These are phyloP conservation scores for Croton setiger DNA, from an alignment of 441 rosid species.

Conservation along the genomic window DNA sequence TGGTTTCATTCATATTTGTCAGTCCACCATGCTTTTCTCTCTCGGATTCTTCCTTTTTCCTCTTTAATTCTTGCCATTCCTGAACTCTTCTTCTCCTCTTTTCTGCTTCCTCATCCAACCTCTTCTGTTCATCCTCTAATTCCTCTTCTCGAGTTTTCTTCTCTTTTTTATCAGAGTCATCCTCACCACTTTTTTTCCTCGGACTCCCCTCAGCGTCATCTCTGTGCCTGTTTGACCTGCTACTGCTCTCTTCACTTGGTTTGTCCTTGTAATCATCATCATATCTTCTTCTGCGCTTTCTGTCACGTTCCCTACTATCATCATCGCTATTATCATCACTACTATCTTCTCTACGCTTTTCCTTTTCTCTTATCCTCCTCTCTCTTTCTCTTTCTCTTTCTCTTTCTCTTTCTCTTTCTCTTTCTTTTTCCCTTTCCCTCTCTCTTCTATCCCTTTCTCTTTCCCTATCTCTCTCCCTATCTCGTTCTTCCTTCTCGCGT, in stretches of 20 bases:
- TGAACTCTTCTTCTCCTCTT: conserved; percentile 95
- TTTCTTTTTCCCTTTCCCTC: conserved; percentile 31
- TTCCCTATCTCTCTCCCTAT: conserved; percentile 35
- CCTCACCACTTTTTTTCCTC: conserved; percentile 40
- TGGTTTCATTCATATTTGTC: conserved; percentile 38
- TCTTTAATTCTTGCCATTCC: conserved; percentile 92
- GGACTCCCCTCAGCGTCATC: conserved; percentile 52
- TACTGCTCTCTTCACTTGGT: conserved; percentile 45
- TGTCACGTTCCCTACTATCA: conserved; percentile 35
- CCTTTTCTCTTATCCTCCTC: conserved; percentile 28
- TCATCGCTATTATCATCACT: conserved; percentile 37
- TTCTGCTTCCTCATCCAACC: conserved; percentile 83
- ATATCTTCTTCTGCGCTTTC: conserved; percentile 45
- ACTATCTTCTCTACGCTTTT: conserved; percentile 39
- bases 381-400: conserved; percentile 18
- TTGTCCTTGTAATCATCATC: conserved; percentile 48
- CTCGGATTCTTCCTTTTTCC: conserved; percentile 80
- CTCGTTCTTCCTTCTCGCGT: conserved; percentile 44
- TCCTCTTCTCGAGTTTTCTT: conserved; percentile 64
- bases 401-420: conserved; percentile 14
- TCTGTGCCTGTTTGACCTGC: conserved; percentile 49
- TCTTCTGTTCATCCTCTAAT: conserved; percentile 62
- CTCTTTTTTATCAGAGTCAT: conserved; percentile 44
- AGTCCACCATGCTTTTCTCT: conserved; percentile 49
- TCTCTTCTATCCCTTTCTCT: conserved; percentile 16